Conservation (phyloP, 116 monocot species). For the Cymodocea nodosa region DNA sequence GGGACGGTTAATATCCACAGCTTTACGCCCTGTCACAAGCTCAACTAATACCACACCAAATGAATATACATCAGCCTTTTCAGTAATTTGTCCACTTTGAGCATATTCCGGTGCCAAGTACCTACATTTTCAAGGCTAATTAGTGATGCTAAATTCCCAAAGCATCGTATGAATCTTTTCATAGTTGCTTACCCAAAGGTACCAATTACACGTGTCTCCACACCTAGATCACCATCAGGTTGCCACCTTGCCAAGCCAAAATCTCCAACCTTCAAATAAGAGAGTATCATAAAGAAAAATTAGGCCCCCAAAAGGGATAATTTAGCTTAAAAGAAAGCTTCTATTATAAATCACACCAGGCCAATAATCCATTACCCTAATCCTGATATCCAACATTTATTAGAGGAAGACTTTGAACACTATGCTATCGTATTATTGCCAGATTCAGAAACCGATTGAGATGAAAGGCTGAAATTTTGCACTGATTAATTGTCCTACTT, state of each 20-base stretch:
- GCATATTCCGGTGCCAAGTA: conserved; percentile 86
- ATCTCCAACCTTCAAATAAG: conserved; percentile 54
- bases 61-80: conserved; percentile 91
- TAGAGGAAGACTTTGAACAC: no score
- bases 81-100: conserved; percentile 79
- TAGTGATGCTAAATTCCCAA: not conserved
- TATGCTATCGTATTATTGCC: no score
- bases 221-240: conserved; percentile 69
- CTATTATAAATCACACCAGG: no score
- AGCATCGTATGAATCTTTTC: not conserved
- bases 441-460: no score
- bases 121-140: conserved; percentile 12
- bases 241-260: conserved; percentile 91
- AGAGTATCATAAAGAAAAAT: no score
- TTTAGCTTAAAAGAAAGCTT: no score
- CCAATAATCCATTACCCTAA: no score
- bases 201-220: conserved; percentile 80
- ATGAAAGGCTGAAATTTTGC: no score
- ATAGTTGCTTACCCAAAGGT: conserved; percentile 55
- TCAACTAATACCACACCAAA: conserved; percentile 82
- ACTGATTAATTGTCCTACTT: no score
- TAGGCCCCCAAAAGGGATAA: no score
- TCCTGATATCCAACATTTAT: no score
- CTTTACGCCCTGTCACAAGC: conserved; percentile 78
- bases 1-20: conserved; percentile 73